phyloP scores from a whole-genome alignment of 805 yeast species.

The Wickerhamiella bombiphila region DNA sequence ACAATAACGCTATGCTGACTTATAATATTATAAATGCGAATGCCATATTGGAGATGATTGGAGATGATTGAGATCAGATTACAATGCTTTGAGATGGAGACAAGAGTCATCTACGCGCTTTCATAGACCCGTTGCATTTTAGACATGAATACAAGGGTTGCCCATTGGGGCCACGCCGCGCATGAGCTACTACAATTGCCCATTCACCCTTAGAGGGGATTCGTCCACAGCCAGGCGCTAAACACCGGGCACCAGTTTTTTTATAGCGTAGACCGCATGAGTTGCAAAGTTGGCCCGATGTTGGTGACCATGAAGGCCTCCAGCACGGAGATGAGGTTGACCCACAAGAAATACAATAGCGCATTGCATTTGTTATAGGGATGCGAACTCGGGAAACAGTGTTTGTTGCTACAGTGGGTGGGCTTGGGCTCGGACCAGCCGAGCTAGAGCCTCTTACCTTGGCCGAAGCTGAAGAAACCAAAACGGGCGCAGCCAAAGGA shows the following conservation, averaged over 20 bases:
- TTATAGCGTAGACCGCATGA: constrained; percentile 92
- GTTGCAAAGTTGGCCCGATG: constrained; percentile 91
- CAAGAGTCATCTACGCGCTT: too few relatives aligned
- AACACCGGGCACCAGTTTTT: constrained; percentile 85
- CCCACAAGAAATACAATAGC: constrained; percentile 70
- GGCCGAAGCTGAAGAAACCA: neutral
- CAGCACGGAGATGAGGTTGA: constrained; percentile 91
- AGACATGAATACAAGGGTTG: constrained; percentile 2
- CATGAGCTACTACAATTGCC: constrained; percentile 63
- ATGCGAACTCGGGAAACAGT: neutral
- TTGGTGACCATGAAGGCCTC: constrained; percentile 92
- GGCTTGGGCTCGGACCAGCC: neutral
- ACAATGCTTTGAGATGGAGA: too few relatives aligned
- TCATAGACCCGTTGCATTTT: constrained; percentile 1
- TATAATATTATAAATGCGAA: too few relatives aligned
- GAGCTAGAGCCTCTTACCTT: neutral
- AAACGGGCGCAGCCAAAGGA: neutral
- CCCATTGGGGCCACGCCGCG: constrained; percentile 1
- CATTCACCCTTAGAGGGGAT: constrained; percentile 96
- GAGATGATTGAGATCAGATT: too few relatives aligned
- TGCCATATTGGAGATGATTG: too few relatives aligned
- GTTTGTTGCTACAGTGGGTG: neutral
- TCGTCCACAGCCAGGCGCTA: constrained; percentile 57
- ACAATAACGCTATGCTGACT: too few relatives aligned
- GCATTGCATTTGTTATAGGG: neutral